Conservation (phyloP, 306 rosid genomes). For the Senna tora region DNA sequence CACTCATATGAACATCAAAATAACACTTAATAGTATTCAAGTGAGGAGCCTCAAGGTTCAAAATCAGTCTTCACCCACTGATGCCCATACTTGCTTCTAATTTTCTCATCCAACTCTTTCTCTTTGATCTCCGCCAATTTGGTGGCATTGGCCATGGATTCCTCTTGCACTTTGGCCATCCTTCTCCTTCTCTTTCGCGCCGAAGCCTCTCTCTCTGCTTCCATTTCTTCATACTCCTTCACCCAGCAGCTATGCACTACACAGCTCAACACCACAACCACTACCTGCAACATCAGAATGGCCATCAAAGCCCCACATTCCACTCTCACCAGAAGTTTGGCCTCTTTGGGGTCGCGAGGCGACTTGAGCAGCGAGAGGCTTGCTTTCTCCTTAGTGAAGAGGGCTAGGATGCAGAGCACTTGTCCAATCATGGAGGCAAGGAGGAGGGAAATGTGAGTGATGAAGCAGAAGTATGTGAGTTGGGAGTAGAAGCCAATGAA, state of each 20-base stretch:
- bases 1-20: not conserved
- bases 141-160: slow-evolving; percentile 51
- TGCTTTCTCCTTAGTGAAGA: slow-evolving; percentile 63
- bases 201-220: slow-evolving; percentile 61
- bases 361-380: slow-evolving; percentile 61
- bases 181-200: slow-evolving; percentile 58
- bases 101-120: slow-evolving; percentile 61
- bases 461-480: slow-evolving; percentile 65
- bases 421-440: slow-evolving; percentile 60
- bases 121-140: slow-evolving; percentile 53
- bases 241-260: slow-evolving; percentile 75
- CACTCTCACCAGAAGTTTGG: slow-evolving; percentile 64
- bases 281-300: slow-evolving; percentile 64
- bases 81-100: slow-evolving; percentile 59
- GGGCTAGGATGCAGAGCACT: slow-evolving; percentile 51
- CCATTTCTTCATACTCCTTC: slow-evolving; percentile 68
- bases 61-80: slow-evolving; percentile 70
- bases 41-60: slow-evolving; percentile 45
- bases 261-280: slow-evolving; percentile 66
- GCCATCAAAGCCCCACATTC: slow-evolving; percentile 85
- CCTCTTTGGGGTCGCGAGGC: slow-evolving; percentile 60
- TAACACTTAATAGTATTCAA: too few relatives aligned
- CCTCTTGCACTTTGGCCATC: slow-evolving; percentile 67
- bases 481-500: slow-evolving; percentile 76
- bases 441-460: slow-evolving; percentile 63